Evolutionary conservation across 2,329 filamentous ascomycete species (phyloP).

Genomic region (Colletotrichum tropicale): DNA sequence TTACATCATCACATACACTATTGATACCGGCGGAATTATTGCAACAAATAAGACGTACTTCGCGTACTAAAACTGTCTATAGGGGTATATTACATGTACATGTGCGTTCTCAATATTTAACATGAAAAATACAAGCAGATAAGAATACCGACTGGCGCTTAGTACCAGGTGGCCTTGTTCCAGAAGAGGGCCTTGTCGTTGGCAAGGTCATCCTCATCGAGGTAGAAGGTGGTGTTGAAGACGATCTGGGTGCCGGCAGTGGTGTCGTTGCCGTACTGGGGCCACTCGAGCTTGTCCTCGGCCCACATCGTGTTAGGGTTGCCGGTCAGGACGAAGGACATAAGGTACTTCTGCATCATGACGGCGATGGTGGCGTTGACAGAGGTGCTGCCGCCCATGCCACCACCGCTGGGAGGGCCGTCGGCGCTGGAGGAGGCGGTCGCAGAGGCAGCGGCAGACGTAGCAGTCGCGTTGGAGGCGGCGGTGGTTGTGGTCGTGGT

Average conservation of each 20-base stretch:
- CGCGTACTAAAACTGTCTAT: not conserved
- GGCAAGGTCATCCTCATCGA: not conserved
- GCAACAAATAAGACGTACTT: not conserved
- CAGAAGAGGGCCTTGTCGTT: not conserved
- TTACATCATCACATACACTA: not conserved
- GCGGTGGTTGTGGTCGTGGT: not conserved
- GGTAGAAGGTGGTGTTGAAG: constrained; percentile 2
- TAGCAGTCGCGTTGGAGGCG: not conserved
- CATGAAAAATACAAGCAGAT: not conserved
- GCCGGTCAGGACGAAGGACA: not conserved
- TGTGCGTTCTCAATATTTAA: not conserved
- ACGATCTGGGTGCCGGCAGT: not conserved
- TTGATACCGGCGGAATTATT: not conserved
- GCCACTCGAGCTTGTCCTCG: constrained; percentile 3
- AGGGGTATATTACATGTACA: not conserved
- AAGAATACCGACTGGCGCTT: not conserved
- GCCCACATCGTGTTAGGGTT: not conserved
- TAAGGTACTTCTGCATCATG: constrained; percentile 11
- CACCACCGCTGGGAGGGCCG: not conserved
- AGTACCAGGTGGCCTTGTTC: constrained; percentile 1
- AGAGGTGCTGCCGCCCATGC: not conserved
- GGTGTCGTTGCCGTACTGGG: constrained; percentile 3
- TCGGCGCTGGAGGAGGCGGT: not conserved
- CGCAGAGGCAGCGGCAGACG: not conserved
- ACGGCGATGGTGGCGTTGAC: not conserved